A percentile compares a stretch with the other conserved stretches of the same genome.
These are phyloP conservation scores for Melastoma candidum DNA, from an alignment of 441 rosid genomes.

Conservation along the genomic window DNA sequence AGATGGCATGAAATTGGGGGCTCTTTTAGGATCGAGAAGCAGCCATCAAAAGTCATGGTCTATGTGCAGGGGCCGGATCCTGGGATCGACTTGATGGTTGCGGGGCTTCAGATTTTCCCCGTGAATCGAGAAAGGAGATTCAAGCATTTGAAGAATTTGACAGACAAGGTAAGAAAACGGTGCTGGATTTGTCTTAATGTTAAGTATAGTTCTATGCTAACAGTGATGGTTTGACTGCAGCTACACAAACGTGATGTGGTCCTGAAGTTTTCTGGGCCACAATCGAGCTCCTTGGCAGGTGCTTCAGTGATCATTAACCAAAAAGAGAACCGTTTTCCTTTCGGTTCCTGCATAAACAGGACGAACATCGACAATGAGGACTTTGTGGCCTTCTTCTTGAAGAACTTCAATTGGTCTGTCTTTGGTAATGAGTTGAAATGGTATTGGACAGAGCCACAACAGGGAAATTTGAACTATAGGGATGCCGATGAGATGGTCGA, in stretches of 20 bases:
- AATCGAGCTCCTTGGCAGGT: conserved; percentile 30
- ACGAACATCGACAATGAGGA: conserved; percentile 81
- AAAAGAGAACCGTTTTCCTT: conserved; percentile 62
- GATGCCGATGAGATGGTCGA: conserved; percentile 87
- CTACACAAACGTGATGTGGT: conserved; percentile 69
- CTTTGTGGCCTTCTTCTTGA: conserved; percentile 59
- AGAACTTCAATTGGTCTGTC: conserved; percentile 86
- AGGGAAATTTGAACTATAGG: conserved; percentile 66
- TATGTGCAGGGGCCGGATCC: conserved; percentile 80
- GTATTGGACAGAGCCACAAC: conserved; percentile 78
- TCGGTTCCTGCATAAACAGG: conserved; percentile 78
- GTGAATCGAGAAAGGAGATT: conserved; percentile 59
- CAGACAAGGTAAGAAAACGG: conserved; percentile 44
- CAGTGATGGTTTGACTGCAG: conserved; percentile 24
- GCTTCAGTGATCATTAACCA: conserved; percentile 46
- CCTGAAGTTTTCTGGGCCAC: conserved; percentile 46
- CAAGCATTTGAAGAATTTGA: conserved; percentile 42
- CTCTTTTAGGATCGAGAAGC: conserved; percentile 84
- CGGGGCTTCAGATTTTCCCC: conserved; percentile 71
- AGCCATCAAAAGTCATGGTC: conserved; percentile 66
- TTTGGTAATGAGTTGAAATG: conserved; percentile 91
- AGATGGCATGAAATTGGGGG: conserved; percentile 85
- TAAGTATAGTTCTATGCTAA: neutral
- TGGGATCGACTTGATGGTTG: conserved; percentile 71
- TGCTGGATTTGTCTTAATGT: neutral